Base-by-base conservation (phyloP, 2,329 filamentous ascomycete species). In the Sphaceloma murrayae region DNA sequence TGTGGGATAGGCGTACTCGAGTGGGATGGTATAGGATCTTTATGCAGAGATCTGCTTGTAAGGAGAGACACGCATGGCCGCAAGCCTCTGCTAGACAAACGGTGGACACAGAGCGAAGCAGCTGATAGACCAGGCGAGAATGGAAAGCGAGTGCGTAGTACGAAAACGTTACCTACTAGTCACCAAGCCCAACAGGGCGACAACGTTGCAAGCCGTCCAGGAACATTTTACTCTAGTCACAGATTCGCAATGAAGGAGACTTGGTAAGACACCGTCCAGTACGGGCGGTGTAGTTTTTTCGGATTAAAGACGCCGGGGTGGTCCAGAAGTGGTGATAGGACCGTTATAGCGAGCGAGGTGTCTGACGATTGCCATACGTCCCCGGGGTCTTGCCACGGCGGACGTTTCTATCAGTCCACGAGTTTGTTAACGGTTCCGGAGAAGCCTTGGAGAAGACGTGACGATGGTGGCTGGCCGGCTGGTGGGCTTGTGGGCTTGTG, bases 131-230 rank as follows among this genome's bases (percentile, higher is more conserved):
- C 11, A 6, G 24, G 6, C 24, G 24, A 27, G 24, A 27, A 27
- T 27, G 6, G 24, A 11, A 27, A 27, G 24, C 24, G 11, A 6
- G 24, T 11, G 11, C 24, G 6, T 27, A 6, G 24, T 7, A 27
- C 7, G 24, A 6, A 11, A 27, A 27, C 36, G 36, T 30, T 40
- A 40, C 24, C 36, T 40, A 40, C 36, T 29, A 26, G 5, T 40
- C 30, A 9, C n/a, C 22, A 30, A 17, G 36, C 21, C 19, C 14
- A 40, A 27, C n/a, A 22, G 26, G 36, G 36, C 22, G n/a, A 18
- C 4, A 19, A 40, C 36, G 36, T 13, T 40, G 9, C 18, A 18
- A 16, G 18, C 10, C 22, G 16, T 18, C 10, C 17, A 22, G 36
- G 24, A 26, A 40, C 24, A 26, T 19, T 22, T 13, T 14, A 16